Conservation (phyloP, 352 stramenopile genomes). For the Pythium volutum region DNA sequence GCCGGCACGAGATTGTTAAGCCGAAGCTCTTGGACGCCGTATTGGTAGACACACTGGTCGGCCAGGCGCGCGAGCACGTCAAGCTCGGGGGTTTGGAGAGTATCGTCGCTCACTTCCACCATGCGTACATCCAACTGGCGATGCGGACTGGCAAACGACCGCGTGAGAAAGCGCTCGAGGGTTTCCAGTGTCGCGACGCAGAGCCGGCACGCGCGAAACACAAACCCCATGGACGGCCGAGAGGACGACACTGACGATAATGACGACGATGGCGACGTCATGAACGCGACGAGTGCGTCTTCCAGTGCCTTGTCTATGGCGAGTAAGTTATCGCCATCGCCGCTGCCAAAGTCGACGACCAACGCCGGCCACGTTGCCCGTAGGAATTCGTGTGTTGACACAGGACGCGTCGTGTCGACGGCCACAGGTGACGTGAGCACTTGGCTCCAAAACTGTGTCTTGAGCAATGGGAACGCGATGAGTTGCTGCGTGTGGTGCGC, state of each 20-base stretch:
- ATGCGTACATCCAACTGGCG: neutral
- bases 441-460: constrained; percentile 16
- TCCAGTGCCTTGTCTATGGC: neutral
- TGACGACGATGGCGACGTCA: neutral
- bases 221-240: constrained; percentile 1
- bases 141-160: neutral
- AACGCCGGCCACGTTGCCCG: constrained; percentile 4
- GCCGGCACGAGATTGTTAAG: neutral
- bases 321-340: neutral
- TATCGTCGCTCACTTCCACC: constrained; percentile 8
- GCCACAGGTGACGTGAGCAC: constrained; percentile 2
- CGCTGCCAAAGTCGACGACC: neutral
- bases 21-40: constrained; percentile 1
- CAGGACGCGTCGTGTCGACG: neutral
- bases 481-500: neutral
- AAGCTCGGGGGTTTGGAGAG: constrained; percentile 6
- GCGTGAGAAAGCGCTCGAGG: constrained; percentile 8
- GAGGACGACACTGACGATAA: too few relatives aligned
- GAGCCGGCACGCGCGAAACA: neutral
- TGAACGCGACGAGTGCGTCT: constrained; percentile 9
- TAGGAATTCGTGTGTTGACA: constrained; percentile 3
- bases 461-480: constrained; percentile 5
- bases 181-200: neutral
- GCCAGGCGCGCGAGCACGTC: constrained; percentile 15
- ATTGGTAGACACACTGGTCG: constrained; percentile 1